phyloP scores from a whole-genome alignment of 1,139 yeast species.

The Yamadazyma dushanensis region DNA sequence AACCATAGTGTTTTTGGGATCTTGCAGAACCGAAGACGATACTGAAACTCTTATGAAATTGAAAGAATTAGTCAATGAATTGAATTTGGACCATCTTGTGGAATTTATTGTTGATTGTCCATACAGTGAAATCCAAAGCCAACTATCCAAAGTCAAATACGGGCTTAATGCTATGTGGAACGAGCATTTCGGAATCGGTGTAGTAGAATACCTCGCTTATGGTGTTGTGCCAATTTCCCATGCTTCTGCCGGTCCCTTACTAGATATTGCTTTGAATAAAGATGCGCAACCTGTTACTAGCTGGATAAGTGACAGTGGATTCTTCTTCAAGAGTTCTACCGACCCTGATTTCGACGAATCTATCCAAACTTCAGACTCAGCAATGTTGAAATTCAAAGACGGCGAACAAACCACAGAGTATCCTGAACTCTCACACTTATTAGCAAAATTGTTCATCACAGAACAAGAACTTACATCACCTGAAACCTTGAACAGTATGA shows the following conservation, averaged over 20 bases:
- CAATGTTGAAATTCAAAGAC: slow-evolving; percentile 1
- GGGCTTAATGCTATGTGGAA: slow-evolving; percentile 99
- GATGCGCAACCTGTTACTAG: slow-evolving; percentile 16
- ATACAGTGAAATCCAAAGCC: slow-evolving; percentile 58
- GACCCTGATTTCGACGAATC: slow-evolving; percentile 61
- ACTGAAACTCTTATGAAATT: slow-evolving; percentile 56
- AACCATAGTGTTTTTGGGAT: slow-evolving; percentile 74
- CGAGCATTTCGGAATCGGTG: slow-evolving; percentile 98
- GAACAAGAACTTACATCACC: slow-evolving; percentile 39
- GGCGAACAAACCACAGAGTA: slow-evolving; percentile 23
- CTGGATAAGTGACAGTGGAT: slow-evolving; percentile 59
- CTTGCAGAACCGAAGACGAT: slow-evolving; percentile 75
- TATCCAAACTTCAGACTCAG: slow-evolving; percentile 14
- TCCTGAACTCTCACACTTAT: slow-evolving; percentile 40
- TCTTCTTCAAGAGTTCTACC: slow-evolving; percentile 61
- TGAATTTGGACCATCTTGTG: slow-evolving; percentile 51
- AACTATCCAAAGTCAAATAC: slow-evolving; percentile 59
- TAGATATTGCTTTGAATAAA: slow-evolving; percentile 66
- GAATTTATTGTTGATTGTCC: slow-evolving; percentile 77
- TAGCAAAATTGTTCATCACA: slow-evolving; percentile 39
- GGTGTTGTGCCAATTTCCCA: slow-evolving; percentile 90
- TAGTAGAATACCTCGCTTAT: slow-evolving; percentile 87
- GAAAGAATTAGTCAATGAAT: slow-evolving; percentile 42
- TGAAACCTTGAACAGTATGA: slow-evolving; percentile 39
- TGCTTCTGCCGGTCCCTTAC: slow-evolving; percentile 87